Base-by-base conservation (phyloP, 176 grass and related monocot species). In the Aegilops sharonensis region DNA sequence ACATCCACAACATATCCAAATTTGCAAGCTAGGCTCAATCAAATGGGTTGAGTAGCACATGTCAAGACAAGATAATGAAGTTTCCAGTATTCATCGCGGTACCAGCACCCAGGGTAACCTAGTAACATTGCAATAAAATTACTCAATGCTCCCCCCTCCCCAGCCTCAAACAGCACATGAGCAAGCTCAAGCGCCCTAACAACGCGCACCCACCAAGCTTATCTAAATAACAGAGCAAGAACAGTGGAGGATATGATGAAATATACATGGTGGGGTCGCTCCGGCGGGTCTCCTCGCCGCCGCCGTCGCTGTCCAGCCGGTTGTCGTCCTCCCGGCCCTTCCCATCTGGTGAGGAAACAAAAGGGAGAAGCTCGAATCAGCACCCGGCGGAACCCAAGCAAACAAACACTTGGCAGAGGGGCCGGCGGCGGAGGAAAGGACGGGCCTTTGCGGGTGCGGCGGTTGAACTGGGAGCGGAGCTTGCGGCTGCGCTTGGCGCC, bases 401-500 rank as follows among this genome's bases (percentile, higher is more conserved):
- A 15, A 50, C 12, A 14, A 72, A 56, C 35, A 13, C 1, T 54
- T 5, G 29, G 11, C 14, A 48, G 48, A 34, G 21, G 9, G 2
- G 25, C 3, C 4, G 21, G 31, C 0, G 65, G 24, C 0, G 5
- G 36, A 8, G n/a, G 6, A 11, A 50, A 9, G 31, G 6, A 42
- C 36, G 23, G 57, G 9, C 93, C 94, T 88, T 61, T 89, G 64
- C 84, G 93, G 7, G 90, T 92, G 69, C 78, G 18, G 79, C 88
- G 91, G 59, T 85, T 89, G 88, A 98, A 90, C 77, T 92, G 86
- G 31, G 90, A 65, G 35, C 89, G 91, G 76, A 94, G 90, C 84
- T 92, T 94, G 71, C 93, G 96, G 88, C 89, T 90, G 61, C 90
- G 82, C 88, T 94, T 95, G 75, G 89, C 78, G 39, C 90, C 84